Percentiles rank a stretch among this genome's conserved stretches.
Evolutionary conservation across 306 rosid genomes (phyloP).

Genomic region (Malus asiatica): DNA sequence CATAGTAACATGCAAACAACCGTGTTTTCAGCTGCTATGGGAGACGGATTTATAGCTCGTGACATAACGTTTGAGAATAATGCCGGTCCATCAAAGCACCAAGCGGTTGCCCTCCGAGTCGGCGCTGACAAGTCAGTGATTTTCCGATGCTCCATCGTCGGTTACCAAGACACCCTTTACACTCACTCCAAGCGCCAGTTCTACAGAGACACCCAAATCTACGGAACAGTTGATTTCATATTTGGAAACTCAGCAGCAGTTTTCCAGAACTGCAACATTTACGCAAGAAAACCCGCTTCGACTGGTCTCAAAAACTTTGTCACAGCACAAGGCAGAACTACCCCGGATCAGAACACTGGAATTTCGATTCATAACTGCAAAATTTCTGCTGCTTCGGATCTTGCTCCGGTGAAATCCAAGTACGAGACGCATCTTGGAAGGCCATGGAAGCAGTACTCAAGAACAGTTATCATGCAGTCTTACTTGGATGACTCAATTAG

Average conservation of each 20-base stretch:
- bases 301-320: neutral
- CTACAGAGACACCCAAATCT: constrained; percentile 31
- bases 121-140: constrained; percentile 33
- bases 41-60: constrained; percentile 36
- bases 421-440: constrained; percentile 26
- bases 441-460: constrained; percentile 36
- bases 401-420: constrained; percentile 1
- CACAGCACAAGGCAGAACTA: constrained; percentile 31
- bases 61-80: constrained; percentile 28
- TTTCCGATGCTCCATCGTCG: constrained; percentile 16
- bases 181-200: constrained; percentile 32
- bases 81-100: constrained; percentile 28
- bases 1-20: neutral
- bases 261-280: constrained; percentile 27
- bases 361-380: constrained; percentile 32
- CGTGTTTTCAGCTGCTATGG: constrained; percentile 23
- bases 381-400: constrained; percentile 19
- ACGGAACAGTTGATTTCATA: constrained; percentile 31
- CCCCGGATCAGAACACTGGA: constrained; percentile 29
- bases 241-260: constrained; percentile 35
- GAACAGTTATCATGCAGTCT: constrained; percentile 31
- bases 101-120: constrained; percentile 36
- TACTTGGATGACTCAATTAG: constrained; percentile 10
- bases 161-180: constrained; percentile 38
- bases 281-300: constrained; percentile 6